Evolutionary conservation across 805 yeast species (phyloP), one percentile per base, ranked within the genome.

Genomic region (Candida sithepensis): DNA sequence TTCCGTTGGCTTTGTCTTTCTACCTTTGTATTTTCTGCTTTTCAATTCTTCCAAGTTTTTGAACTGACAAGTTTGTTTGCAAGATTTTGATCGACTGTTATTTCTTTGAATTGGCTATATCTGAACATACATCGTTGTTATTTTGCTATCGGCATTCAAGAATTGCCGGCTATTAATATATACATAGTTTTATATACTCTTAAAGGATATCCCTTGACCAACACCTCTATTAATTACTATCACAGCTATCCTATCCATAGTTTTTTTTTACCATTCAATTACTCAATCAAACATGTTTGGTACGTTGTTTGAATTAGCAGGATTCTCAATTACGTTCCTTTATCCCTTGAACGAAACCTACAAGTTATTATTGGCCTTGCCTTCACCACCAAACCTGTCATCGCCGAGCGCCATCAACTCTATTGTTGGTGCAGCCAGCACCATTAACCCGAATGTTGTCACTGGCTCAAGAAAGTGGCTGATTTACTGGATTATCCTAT

Each of bases 401-500:
- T 19, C 12, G 19, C 28, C 6, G 9, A 24, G 28, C 28, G 28
- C 12, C 47, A 26, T 9, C 14, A 49, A 4, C 50, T 22, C 13
- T 19, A 33, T 13, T 23, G 4, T 10, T 24, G 20, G 14, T 30
- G 16, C 8, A 30, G 14, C 14, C 34, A 10, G 34, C 34, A 9
- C 12, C 43, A 9, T 22, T 23, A 20, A 44, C 19, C 43, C 46
- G 8, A 32, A 8, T 5, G 18, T 23, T 7, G 39, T 28, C 10
- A 14, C 19, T 10, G 34, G 39, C 19, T 9, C 36, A 7, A 14
- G 36, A 20, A 48, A 49, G 45, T 76, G 83, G 78, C 64, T 77
- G 32, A 67, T 73, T 48, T 82, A 85, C 65, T 88, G 96, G 96
- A 70, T 84, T 12, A 81, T 85, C 1, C 64, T 75, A 45, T 74